Evolutionary conservation across 1,284 basidiomycete species (phyloP).

Genomic region (Macrocybe sp.): DNA sequence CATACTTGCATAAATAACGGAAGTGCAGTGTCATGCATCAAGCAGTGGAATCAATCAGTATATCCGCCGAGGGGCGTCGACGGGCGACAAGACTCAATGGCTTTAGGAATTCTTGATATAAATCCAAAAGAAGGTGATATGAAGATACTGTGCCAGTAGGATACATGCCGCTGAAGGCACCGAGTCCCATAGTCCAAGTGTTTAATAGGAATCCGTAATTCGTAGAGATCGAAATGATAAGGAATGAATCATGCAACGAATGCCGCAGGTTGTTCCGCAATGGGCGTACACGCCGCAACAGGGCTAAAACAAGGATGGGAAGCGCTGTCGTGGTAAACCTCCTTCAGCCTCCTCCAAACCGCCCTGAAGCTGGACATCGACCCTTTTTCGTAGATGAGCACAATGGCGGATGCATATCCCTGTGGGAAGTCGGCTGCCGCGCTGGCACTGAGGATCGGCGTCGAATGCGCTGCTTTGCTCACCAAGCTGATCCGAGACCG

Average conservation of each 20-base stretch:
- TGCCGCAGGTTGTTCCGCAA: conserved; percentile 25
- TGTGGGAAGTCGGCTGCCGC: conserved; percentile 61
- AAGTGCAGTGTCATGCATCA: too few species aligned
- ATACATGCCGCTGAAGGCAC: too few species aligned
- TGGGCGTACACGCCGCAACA: conserved; percentile 33
- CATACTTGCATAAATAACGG: too few species aligned
- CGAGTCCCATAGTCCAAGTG: too few species aligned
- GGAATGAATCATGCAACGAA: conserved; percentile 12
- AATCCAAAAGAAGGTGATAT: too few species aligned
- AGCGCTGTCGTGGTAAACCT: conserved; percentile 33
- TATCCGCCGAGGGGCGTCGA: too few species aligned
- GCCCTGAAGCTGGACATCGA: conserved; percentile 77
- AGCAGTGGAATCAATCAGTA: too few species aligned
- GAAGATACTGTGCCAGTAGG: too few species aligned
- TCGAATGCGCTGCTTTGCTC: conserved; percentile 18
- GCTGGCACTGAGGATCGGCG: conserved; percentile 49
- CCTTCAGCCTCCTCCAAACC: conserved; percentile 67
- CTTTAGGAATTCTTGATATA: too few species aligned
- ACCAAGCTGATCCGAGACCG: conserved; percentile 9
- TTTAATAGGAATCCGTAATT: too few species aligned
- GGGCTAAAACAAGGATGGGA: conserved; percentile 34
- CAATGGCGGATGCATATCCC: conserved; percentile 44
- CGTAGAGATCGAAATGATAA: too few species aligned
- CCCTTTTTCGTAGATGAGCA: conserved; percentile 85
- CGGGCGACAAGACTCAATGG: too few species aligned